These are phyloP conservation scores for Sequoia sempervirens DNA, from an alignment of 75 land plant species.

Conservation along the genomic window DNA sequence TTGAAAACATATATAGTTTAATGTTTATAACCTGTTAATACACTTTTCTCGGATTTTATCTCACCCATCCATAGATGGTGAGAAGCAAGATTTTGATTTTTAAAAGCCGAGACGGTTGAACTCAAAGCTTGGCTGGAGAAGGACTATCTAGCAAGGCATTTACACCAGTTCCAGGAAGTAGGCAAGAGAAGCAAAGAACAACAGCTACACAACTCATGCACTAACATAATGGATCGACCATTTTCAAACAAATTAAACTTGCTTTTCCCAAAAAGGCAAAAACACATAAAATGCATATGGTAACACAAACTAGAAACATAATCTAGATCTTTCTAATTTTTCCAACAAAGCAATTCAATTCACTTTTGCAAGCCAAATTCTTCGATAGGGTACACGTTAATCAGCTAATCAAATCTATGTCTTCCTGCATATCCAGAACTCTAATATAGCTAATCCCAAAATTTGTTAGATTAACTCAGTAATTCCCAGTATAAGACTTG, in stretches of 20 bases:
- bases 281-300: background rate
- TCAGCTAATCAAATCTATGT: background rate
- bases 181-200: background rate
- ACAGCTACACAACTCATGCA: background rate
- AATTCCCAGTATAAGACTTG: background rate
- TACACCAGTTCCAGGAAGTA: background rate
- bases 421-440: too few relatives aligned
- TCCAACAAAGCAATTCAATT: too few relatives aligned
- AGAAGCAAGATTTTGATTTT: background rate
- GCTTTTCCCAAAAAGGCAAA: too few relatives aligned
- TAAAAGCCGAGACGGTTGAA: background rate
- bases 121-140: background rate
- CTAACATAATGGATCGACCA: background rate
- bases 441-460: too few relatives aligned
- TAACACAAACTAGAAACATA: background rate
- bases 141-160: background rate
- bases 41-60: too few relatives aligned
- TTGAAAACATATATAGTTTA: too few relatives aligned
- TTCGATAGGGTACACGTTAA: background rate
- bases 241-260: too few relatives aligned
- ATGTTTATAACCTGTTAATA: too few relatives aligned
- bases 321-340: too few relatives aligned
- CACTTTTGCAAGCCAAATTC: background rate
- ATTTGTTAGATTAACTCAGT: background rate
- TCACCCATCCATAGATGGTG: too few relatives aligned